Base-by-base conservation (phyloP, 345 rosid genomes). In the Conringia planisiliqua region DNA sequence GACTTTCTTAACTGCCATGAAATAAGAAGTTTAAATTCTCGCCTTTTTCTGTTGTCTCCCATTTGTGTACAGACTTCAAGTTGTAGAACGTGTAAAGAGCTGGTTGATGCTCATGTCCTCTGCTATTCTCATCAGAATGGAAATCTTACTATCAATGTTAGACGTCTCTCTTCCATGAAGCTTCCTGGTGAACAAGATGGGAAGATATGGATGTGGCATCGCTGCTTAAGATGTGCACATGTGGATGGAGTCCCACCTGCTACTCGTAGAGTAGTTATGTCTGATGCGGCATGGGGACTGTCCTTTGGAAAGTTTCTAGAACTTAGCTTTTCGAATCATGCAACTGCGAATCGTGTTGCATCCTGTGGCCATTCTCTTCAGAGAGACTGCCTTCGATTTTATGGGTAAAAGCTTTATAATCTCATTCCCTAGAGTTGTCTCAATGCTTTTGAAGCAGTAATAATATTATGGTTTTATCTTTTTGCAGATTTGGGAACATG, bases 161-260 rank as follows among this genome's bases (percentile, higher is more conserved):
- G 91, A 78, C 85, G 82, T 40, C 89, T 86, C 51, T 36, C 89
- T 26, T 83, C 90, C 33, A 78, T 80, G 64, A 90, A 85, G 80
- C 86, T 96, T 40, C 93, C 93, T 8, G 99, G 99, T 74, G 96
- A 87, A 72, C 85, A 71, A 64, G 99, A 96, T 81, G 99, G 96
- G 67, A 92, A 86, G 80, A 92, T 96, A 75, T 96, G 99, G 99
- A 92, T 96, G 99, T 96, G 99, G 98, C 99, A 96, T 51, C 90
- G 99, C 13, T 96, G 99, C 89, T 78, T 96, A 46, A 84, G 88
- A 80, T 96, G 99, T 78, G 86, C 87, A 73, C 93, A 79, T 43
- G 85, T 77, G 12, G 87, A 89, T 82, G 98, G 98, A 33, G 92
- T 92, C 66, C 99, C 99, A 54, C 99, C 97, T 12, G 94, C 97